Evolutionary conservation across 768 basidiomycete genomes (phyloP).

Genomic region (Cubamyces sp.): DNA sequence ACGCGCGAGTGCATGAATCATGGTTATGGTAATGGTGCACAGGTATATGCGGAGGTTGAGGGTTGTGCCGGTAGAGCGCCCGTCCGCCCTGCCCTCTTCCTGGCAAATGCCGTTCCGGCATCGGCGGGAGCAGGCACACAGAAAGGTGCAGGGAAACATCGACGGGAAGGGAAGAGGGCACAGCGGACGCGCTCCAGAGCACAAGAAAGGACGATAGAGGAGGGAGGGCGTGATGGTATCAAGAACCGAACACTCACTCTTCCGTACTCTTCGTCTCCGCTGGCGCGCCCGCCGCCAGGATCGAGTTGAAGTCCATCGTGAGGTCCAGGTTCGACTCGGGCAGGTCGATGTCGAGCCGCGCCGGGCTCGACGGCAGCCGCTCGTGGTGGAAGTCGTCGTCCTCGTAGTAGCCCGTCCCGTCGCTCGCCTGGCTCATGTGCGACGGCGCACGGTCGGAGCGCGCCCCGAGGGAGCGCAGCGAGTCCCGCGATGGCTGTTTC

Average conservation of each 20-base stretch:
- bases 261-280: neutral
- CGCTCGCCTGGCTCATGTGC: slow-evolving; percentile 15
- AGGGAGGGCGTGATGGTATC: neutral
- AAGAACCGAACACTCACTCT: slow-evolving; percentile 12
- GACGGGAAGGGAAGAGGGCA: neutral
- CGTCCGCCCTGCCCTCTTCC: too few relatives aligned
- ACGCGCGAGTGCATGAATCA: too few relatives aligned
- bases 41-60: too few relatives aligned
- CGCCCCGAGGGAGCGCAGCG: slow-evolving; percentile 12
- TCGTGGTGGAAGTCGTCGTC: slow-evolving; percentile 20
- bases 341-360: slow-evolving; percentile 32
- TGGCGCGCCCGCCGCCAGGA: slow-evolving; percentile 23
- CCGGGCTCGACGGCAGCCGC: slow-evolving; percentile 22
- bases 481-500: slow-evolving; percentile 22
- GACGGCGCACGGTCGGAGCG: slow-evolving; percentile 12
- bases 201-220: too few relatives aligned
- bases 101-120: too few relatives aligned
- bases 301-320: slow-evolving; percentile 34
- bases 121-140: neutral
- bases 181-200: too few relatives aligned
- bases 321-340: slow-evolving; percentile 35
- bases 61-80: too few relatives aligned
- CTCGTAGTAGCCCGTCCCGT: slow-evolving; percentile 10
- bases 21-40: too few relatives aligned
- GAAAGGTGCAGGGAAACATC: neutral